A percentile compares a stretch with the other conserved stretches of the same genome.
phyloP scores from a whole-genome alignment of 169 alveolate species.

The Plasmodium knowlesi region DNA sequence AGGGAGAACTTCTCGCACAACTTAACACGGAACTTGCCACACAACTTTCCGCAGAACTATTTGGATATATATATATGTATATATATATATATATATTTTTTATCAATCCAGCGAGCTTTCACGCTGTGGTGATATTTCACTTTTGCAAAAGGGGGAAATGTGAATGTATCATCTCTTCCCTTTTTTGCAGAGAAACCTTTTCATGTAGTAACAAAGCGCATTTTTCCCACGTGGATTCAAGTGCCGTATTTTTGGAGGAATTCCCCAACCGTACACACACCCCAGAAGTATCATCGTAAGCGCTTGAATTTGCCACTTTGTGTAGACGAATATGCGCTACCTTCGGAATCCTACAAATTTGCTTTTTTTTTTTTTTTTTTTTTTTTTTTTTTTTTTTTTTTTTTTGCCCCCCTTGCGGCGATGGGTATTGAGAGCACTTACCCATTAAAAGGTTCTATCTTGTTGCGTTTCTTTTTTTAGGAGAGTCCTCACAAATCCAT shows the following conservation, averaged over 20 bases:
- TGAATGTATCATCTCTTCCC: background rate
- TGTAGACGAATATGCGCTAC: background rate
- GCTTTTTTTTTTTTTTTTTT: no score
- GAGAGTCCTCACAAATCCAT: background rate
- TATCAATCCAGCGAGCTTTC: background rate
- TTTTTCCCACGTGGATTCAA: background rate
- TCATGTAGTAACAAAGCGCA: background rate
- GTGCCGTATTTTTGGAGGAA: background rate
- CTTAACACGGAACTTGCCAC: background rate
- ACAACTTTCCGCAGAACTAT: background rate
- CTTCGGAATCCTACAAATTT: no score
- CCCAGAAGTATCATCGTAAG: background rate
- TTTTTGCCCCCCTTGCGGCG: no score
- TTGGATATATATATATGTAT: no score
- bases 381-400: no score
- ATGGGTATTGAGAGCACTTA: background rate
- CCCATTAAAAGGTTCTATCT: background rate
- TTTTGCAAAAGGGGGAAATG: background rate
- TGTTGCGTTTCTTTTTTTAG: background rate
- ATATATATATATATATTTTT: no score
- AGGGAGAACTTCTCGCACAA: background rate
- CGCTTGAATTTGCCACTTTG: background rate
- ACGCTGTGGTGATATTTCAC: background rate
- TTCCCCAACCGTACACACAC: background rate
- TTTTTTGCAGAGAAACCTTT: background rate